Percentiles rank a stretch among this genome's conserved stretches.
These are phyloP conservation scores for Lodderomyces elongisporus DNA, from an alignment of 1,139 yeast genomes.

Conservation along the genomic window DNA sequence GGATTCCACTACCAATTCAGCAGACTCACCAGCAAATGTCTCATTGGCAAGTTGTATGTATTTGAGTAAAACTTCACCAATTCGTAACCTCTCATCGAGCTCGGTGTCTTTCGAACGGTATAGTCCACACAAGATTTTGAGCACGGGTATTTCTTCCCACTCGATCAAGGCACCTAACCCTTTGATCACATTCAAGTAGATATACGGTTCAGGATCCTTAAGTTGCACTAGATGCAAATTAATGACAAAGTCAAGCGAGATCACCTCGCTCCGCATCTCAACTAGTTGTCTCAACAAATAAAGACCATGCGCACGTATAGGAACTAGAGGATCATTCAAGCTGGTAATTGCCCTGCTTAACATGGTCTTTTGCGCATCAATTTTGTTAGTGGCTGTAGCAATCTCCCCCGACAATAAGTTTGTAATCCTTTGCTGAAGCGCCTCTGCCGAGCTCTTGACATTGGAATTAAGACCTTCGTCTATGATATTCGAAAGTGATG, in stretches of 20 bases:
- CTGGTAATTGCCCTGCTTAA: conserved; percentile 57
- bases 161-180: conserved; percentile 61
- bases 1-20: conserved; percentile 24
- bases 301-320: conserved; percentile 84
- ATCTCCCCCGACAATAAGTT: conserved; percentile 24
- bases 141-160: conserved; percentile 33
- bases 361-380: conserved; percentile 19
- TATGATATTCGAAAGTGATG: conserved; percentile 20
- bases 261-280: conserved; percentile 41
- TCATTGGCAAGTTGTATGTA: conserved; percentile 49
- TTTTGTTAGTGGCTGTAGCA: conserved; percentile 10
- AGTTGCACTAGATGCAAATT: conserved; percentile 61
- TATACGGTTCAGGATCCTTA: conserved; percentile 77
- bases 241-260: conserved; percentile 52
- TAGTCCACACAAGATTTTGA: conserved; percentile 35
- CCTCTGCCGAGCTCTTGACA: conserved; percentile 17
- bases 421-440: conserved; percentile 29
- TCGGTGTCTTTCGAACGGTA: conserved; percentile 34
- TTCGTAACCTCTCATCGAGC: conserved; percentile 62
- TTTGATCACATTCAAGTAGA: conserved; percentile 78
- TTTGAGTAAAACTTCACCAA: conserved; percentile 76
- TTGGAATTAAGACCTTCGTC: conserved; percentile 4
- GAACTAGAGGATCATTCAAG: conserved; percentile 73
- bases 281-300: conserved; percentile 59
- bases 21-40: conserved; percentile 38